Evolutionary conservation across 2,329 filamentous ascomycete genomes (phyloP), one percentile per base, ranked within the genome.

Genomic region (Thelonectria rubi): DNA sequence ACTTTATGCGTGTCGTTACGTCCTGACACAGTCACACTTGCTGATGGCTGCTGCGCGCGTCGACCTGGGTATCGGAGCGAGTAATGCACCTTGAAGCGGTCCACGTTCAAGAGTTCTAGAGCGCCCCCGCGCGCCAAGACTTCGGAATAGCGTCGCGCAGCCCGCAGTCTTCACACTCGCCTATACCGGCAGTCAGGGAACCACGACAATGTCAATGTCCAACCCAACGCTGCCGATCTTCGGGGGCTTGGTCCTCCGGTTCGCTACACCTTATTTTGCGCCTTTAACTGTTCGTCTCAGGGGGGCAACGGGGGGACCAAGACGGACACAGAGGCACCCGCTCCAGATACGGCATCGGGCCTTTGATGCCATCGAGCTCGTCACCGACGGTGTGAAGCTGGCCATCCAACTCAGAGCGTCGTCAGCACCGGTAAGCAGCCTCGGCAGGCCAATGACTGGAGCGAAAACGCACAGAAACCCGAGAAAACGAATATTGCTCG

Each of bases 21-120:
- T 34, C 21, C 49, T 11, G 46, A 24, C 42, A 21, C 26, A n/a
- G n/a, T 42, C 30, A 39, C 24, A n/a, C n/a, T n/a, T n/a, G n/a
- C n/a, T 40, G 55, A 30, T 24, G 26, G 26, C 7, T 58, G 53
- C 50, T 48, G 17, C 30, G 26, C 10, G 26, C 34, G 20, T 30
- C 24, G n/a, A 46, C 12, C 34, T 15, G 15, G 34, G 11, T 15
- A 46, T 46, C 12, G 21, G 32, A 54, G 54, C 57, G 57, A 60
- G 51, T 55, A 60, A 60, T 55, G 57, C 57, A 55, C 37, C 50
- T 45, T 18, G 43, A 48, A 39, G 39, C 46, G 15, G 37, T 55
- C 43, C 51, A 46, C 57, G 45, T 54, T 55, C 51, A 21, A 32
- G 8, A 53, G 21, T 53, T 56, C 45, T 43, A 30, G 54, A 43